phyloP scores from a whole-genome alignment of 768 basidiomycete species.

The Crepidotus variabilis region DNA sequence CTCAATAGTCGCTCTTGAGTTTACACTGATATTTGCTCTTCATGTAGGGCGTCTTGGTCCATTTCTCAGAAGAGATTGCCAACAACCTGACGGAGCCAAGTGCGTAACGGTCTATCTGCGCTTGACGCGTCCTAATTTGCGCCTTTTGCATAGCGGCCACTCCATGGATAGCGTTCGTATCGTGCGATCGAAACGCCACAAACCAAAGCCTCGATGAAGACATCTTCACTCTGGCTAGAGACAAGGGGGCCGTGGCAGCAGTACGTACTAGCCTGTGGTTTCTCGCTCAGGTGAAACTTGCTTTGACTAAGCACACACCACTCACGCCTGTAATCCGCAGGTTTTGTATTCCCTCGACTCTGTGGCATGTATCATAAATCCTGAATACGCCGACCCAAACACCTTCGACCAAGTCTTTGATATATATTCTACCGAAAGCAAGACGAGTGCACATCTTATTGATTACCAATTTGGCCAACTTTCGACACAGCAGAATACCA shows the following conservation, averaged over 20 bases:
- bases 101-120: conserved; percentile 18
- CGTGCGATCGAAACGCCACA: conserved; percentile 78
- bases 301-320: background rate
- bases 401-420: conserved; percentile 73
- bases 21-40: conserved; percentile 4
- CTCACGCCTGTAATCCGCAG: conserved; percentile 28
- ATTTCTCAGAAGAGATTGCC: conserved; percentile 67
- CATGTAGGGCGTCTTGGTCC: conserved; percentile 75
- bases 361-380: conserved; percentile 70
- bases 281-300: no score
- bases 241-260: conserved; percentile 77
- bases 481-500: conserved; percentile 37
- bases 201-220: conserved; percentile 57
- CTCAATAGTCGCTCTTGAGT: conserved; percentile 1
- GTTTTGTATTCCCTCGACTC: conserved; percentile 76
- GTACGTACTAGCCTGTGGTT: conserved; percentile 34
- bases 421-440: conserved; percentile 70
- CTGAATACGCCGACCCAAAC: conserved; percentile 58
- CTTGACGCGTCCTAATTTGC: conserved; percentile 4
- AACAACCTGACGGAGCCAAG: conserved; percentile 46
- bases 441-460: conserved; percentile 52
- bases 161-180: conserved; percentile 89
- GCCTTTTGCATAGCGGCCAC: conserved; percentile 48
- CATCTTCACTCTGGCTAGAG: conserved; percentile 77
- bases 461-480: conserved; percentile 61